These are phyloP conservation scores for Phellopilus nigrolimitatus DNA, from an alignment of 1,284 basidiomycete genomes.

Conservation along the genomic window DNA sequence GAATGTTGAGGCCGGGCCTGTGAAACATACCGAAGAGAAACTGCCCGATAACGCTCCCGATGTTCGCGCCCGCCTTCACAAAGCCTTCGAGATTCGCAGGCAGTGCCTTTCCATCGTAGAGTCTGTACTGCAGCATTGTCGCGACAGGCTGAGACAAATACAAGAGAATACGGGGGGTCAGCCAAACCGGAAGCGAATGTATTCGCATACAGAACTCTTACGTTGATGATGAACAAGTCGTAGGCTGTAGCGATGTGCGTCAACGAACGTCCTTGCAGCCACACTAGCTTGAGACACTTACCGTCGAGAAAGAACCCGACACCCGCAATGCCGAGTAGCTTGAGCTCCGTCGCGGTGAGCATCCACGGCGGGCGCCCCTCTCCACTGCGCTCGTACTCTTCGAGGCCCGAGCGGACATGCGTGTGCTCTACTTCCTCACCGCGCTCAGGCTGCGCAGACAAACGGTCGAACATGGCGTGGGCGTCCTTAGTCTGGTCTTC, in stretches of 20 bases:
- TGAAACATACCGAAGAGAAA: constrained; percentile 51
- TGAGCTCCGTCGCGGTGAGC: constrained; percentile 46
- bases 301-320: constrained; percentile 71
- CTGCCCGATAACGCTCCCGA: constrained; percentile 72
- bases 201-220: constrained; percentile 28
- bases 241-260: constrained; percentile 43
- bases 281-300: constrained; percentile 28
- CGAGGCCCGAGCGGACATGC: constrained; percentile 29
- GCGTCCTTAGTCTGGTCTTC: too few species aligned
- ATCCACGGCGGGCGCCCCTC: constrained; percentile 41
- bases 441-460: not conserved
- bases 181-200: constrained; percentile 2
- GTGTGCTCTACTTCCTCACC: not conserved
- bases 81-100: constrained; percentile 58
- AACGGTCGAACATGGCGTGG: not conserved
- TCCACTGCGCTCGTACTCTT: constrained; percentile 41
- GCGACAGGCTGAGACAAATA: constrained; percentile 51
- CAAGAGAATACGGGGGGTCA: not conserved
- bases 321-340: constrained; percentile 56
- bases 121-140: constrained; percentile 71
- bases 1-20: not conserved
- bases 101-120: constrained; percentile 51
- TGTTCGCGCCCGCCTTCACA: constrained; percentile 66
- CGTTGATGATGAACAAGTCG: constrained; percentile 77
- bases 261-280: not conserved